Base-by-base conservation (phyloP, 164 flowering plant species). In the Amborella trichopoda region DNA sequence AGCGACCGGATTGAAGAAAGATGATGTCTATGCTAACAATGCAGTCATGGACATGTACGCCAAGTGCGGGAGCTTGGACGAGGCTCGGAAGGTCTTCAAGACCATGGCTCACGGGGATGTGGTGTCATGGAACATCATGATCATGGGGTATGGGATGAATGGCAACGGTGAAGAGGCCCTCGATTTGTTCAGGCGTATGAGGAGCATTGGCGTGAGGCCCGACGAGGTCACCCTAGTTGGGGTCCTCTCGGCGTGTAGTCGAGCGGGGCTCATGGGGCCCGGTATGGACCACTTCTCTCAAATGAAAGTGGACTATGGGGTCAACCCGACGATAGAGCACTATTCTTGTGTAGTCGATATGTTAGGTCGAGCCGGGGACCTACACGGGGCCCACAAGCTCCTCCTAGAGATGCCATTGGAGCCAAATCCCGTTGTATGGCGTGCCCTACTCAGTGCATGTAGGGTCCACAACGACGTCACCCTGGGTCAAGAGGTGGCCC, bases 121-220 rank as follows among this genome's bases (percentile, higher is more conserved):
- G 26, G 87, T 77, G 3, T 82, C 93, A n/a, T 82, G 93, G 87
- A 82, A 79, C 54, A 82, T 80, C 43, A 75, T 83, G 77, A 81
- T 80, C 28, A 61, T 58, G 73, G 82, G 93, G 8, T 75, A 80
- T 62, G 93, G 75, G 6, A 51, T 75, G 70, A 76, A 77, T 44
- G 82, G 93, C 23, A 50, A 53, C 53, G 78, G 73, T 0, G 32
- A 65, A 11, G 64, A 76, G 55, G 83, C 88, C 9, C 40, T 83
- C 27, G 49, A 51, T 18, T 36, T 78, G 55, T 83, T 83, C 45
- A 48, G 61, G 5, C 27, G 41, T 10, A 65, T 60, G 69, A 10
- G 44, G 21, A 43, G 32, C 38, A 26, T 21, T 3, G 24, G 26
- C 6, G 26, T 60, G 48, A 56, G 18, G 40, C 65, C 65, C 2